Percentiles rank a stretch among this genome's conserved stretches.
phyloP scores from a whole-genome alignment of 306 rosid species.

The Pueraria montana region DNA sequence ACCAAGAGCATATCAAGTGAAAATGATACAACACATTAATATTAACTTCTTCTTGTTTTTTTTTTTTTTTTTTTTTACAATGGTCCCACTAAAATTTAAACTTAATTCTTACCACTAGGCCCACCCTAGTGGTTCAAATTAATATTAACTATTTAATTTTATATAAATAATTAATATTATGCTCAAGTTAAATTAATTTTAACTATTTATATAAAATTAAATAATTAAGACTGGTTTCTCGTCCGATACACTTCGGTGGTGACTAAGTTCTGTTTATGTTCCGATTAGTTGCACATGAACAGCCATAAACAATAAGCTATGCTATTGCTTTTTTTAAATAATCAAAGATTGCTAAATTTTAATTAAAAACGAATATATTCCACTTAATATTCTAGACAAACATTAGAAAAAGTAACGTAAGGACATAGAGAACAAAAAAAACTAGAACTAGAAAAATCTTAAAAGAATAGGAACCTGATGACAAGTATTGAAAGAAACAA shows the following conservation, averaged over 20 bases:
- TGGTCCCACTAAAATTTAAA: too few relatives aligned
- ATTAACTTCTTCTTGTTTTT: too few relatives aligned
- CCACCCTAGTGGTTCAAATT: too few relatives aligned
- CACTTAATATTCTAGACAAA: not conserved
- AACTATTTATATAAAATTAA: not conserved
- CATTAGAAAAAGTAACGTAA: not conserved
- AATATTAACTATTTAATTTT: not conserved
- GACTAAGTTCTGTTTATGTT: not conserved
- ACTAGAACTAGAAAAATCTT: not conserved
- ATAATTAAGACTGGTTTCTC: not conserved
- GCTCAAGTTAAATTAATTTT: not conserved
- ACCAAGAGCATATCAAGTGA: not conserved
- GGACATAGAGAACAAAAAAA: not conserved
- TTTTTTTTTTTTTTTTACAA: too few relatives aligned
- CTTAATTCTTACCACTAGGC: too few relatives aligned
- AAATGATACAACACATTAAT: not conserved
- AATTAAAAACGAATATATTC: constrained; percentile 2
- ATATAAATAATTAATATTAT: not conserved
- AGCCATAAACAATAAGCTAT: not conserved
- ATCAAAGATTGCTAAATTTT: not conserved
- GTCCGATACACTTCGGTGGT: not conserved
- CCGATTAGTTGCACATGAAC: not conserved
- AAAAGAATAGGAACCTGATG: constrained; percentile 23
- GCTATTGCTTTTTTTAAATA: not conserved
- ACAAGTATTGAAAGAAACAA: constrained; percentile 7